Base-by-base conservation (phyloP, 1,139 yeast species). In the Taphrina sp. region DNA sequence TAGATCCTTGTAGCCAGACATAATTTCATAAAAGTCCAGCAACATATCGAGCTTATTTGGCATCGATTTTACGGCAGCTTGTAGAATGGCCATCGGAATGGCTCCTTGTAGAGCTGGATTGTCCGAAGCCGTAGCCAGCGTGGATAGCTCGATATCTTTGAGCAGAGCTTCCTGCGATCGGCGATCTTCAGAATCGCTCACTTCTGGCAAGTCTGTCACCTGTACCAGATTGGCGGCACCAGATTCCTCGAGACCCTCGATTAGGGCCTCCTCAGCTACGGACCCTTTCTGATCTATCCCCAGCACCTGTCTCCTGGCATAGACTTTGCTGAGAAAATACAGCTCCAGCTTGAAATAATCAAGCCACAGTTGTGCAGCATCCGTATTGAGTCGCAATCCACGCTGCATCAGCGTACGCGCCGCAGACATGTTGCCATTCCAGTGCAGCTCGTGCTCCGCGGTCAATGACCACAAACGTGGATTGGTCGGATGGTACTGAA, bases 401-500 rank as follows among this genome's bases (percentile, higher is more conserved):
- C 87, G 79, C 69, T 90, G 96, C 71, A 90, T 82, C 44, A 92
- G 76, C 10, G 80, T 79, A 70, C 99, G 78, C 16, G 97, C 94
- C 42, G 95, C 94, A 66, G 85, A 81, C 55, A 95, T 89, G 64
- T 89, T 86, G 51, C 92, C 86, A 69, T 92, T 89, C 39, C 78
- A 78, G 64, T 92, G 96, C 65, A 87, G 83, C 71, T 94, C 97
- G 69, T 88, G 89, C 67, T 87, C 87, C 46, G 97, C 96, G 22
- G 96, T 96, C 65, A 89, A 80, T 53, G 92, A 79, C 98, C 98
- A 94, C 12, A 94, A 86, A 64, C 83, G 84, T 1, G 89, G 79
- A 66, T 89, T 86, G 55, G 87, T 78, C n/a, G 98, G 97, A 67
- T 92, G 97, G 61, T 88, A 73, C 70, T 84, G 89, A 64, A 94